These are phyloP conservation scores for Rhodotorula sphaerocarpa DNA, from an alignment of 768 basidiomycete genomes.

Conservation along the genomic window DNA sequence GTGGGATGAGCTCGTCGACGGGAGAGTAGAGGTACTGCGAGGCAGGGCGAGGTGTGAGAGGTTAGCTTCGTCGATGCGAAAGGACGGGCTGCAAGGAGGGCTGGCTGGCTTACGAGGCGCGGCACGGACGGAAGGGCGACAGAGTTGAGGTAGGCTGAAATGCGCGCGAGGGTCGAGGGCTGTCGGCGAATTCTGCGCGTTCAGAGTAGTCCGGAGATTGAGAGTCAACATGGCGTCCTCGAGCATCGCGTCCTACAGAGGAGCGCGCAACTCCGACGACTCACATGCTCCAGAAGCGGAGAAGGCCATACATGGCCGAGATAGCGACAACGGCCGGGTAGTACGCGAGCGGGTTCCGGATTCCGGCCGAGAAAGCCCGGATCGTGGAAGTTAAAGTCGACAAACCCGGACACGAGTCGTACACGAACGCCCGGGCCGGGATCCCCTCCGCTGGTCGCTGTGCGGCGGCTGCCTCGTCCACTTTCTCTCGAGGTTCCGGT, in stretches of 20 bases:
- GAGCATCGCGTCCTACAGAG: too few species aligned
- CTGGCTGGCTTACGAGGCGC: too few species aligned
- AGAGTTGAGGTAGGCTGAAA: conserved; percentile 22
- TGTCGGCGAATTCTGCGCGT: conserved; percentile 13
- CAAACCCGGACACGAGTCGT: conserved; percentile 38
- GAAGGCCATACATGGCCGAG: not conserved
- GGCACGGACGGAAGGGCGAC: conserved; percentile 17
- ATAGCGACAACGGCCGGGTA: not conserved
- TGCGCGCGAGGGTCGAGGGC: conserved; percentile 9
- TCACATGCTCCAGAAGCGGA: conserved; percentile 10
- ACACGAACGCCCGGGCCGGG: conserved; percentile 13
- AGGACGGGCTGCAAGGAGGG: too few species aligned
- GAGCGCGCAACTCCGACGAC: too few species aligned
- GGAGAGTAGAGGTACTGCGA: conserved; percentile 38
- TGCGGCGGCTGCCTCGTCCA: not conserved
- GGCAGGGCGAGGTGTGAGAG: too few species aligned
- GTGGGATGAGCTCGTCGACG: conserved; percentile 31
- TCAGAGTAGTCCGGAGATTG: not conserved
- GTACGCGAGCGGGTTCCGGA: conserved; percentile 5
- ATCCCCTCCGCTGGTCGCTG: not conserved
- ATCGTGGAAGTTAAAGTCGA: conserved; percentile 9
- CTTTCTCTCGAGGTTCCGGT: too few species aligned
- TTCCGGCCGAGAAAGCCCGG: conserved; percentile 30
- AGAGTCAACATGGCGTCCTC: too few species aligned
- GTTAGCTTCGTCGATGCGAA: too few species aligned